Evolutionary conservation across 1,139 yeast genomes (phyloP), one percentile per base, ranked within the genome.

Genomic region (Candida sp.): DNA sequence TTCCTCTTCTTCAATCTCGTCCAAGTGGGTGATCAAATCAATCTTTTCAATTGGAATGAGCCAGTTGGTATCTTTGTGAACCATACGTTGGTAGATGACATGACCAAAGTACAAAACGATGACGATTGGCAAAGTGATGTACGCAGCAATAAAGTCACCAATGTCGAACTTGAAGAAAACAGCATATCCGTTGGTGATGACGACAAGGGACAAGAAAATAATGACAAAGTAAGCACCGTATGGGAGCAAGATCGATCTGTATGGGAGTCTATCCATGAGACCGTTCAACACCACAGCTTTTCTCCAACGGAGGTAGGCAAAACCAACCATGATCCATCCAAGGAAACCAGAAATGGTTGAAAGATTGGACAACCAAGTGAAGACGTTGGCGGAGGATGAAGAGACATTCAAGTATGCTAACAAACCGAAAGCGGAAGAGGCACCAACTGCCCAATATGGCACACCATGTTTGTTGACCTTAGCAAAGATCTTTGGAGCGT

Each of bases 291-390:
- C 60, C 49, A 83, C 71, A 23, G 85, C 87, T 59, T 75, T 78
- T 67, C 84, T 79, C 78, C 81, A 83, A 63, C 85, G 73, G 44
- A 81, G 51, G 57, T 81, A 81, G 26, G 84, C 74, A 38, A 72
- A 61, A 25, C 77, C 61, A 33, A 79, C 72, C 48, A 73, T 74
- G 49, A 86, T 72, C 94, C 94, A 88, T 42, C 89, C 81, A 51
- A 87, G 63, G 49, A 88, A 76, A 47, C 92, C 93, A 42, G 87
- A 84, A 56, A 87, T 84, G 32, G 92, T 84, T 37, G 86, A 86
- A 57, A 86, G 84, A 63, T 86, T 86, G 49, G 87, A 86, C 56
- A 88, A 84, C 75, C 88, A 86, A 48, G 72, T 72, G 69, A 88
- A 87, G n/a, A 85, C 81, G 28, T 72, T 69, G 6, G 83, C 72